phyloP scores from a whole-genome alignment of 805 yeast genomes.

The Millerago galiae region DNA sequence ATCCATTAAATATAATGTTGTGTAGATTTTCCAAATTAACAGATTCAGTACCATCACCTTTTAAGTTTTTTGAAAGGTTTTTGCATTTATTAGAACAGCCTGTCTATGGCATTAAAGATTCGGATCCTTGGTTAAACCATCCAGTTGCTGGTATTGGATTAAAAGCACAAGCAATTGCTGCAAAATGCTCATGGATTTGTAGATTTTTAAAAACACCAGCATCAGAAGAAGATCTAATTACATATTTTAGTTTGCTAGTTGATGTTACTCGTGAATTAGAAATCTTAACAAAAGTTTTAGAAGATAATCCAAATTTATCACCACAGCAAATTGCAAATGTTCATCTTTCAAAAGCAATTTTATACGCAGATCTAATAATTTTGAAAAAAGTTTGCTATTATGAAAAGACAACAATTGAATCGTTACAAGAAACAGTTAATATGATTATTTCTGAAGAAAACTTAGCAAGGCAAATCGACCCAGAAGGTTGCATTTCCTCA shows the following conservation, averaged over 20 bases:
- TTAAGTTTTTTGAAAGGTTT: slow-evolving; percentile 20
- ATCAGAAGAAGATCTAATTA: slow-evolving; percentile 6
- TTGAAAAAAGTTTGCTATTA: slow-evolving; percentile 12
- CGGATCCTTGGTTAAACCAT: slow-evolving; percentile 19
- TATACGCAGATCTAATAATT: slow-evolving; percentile 14
- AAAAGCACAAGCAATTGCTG: slow-evolving; percentile 15
- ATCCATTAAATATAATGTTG: slow-evolving; percentile 20
- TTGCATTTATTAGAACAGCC: slow-evolving; percentile 11
- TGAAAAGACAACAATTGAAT: slow-evolving; percentile 8
- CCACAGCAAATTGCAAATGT: slow-evolving; percentile 13
- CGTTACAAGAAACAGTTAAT: slow-evolving; percentile 11
- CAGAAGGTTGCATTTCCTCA: slow-evolving; percentile 8
- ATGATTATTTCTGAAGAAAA: slow-evolving; percentile 5
- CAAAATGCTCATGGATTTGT: slow-evolving; percentile 20
- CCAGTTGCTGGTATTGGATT: slow-evolving; percentile 20
- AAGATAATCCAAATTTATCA: not conserved
- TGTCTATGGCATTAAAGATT: slow-evolving; percentile 1
- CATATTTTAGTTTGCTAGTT: slow-evolving; percentile 3
- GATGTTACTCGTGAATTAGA: slow-evolving; percentile 1
- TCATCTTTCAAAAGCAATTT: slow-evolving; percentile 11
- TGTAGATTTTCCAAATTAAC: slow-evolving; percentile 20
- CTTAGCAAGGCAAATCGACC: slow-evolving; percentile 5
- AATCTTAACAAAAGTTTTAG: not conserved
- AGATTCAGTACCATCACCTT: slow-evolving; percentile 20
- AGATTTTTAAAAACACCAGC: slow-evolving; percentile 14